phyloP scores from a whole-genome alignment of 306 rosid genomes.

The Biancaea sappan region DNA sequence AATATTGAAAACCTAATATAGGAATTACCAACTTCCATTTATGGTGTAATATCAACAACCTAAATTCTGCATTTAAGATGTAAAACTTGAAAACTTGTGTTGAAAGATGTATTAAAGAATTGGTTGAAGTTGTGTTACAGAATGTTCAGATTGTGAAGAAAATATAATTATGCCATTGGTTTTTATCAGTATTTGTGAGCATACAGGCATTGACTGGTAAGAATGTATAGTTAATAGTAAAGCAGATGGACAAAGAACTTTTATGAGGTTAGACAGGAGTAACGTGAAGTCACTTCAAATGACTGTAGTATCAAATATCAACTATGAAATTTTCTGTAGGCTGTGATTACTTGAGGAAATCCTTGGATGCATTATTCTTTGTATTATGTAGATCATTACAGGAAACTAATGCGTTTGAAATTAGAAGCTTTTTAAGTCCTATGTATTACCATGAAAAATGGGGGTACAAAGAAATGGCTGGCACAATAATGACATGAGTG shows the following conservation, averaged over 20 bases:
- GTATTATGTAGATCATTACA: neutral
- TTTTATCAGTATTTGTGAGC: neutral
- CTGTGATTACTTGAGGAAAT: neutral
- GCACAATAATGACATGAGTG: neutral
- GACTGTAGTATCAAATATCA: neutral
- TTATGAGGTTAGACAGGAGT: neutral
- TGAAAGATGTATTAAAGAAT: neutral
- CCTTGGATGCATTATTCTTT: neutral
- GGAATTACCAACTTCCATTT: neutral
- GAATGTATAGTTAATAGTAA: slow-evolving; percentile 13
- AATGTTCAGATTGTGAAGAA: neutral
- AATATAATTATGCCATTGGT: neutral
- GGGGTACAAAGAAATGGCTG: neutral
- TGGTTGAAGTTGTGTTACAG: neutral
- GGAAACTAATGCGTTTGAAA: neutral
- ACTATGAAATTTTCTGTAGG: neutral
- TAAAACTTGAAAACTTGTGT: neutral
- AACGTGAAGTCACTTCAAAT: neutral
- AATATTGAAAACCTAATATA: neutral
- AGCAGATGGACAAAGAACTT: neutral
- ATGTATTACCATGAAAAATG: neutral
- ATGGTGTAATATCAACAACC: neutral
- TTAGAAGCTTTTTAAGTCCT: neutral
- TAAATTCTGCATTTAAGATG: neutral
- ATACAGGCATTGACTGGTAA: neutral